These are phyloP conservation scores for Rhizopus delemar DNA, from an alignment of 371 early-diverging fungal species.

Conservation along the genomic window DNA sequence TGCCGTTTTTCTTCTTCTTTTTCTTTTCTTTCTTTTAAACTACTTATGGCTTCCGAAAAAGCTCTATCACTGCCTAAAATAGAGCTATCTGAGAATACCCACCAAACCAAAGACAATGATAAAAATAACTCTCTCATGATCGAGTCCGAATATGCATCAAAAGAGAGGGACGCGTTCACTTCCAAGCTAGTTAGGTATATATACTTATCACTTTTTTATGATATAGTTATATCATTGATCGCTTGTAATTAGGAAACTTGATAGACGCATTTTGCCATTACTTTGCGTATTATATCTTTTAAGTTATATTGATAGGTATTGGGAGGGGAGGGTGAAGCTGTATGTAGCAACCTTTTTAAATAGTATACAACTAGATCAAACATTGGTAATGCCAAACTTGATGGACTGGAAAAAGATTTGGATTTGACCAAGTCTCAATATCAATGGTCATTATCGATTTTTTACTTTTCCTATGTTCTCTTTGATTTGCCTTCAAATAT, in stretches of 20 bases:
- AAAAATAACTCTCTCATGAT: neutral
- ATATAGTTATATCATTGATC: neutral
- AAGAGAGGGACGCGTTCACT: neutral
- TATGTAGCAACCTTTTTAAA: neutral
- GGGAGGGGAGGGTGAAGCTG: too few relatives aligned
- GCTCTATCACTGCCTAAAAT: too few relatives aligned
- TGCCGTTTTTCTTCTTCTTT: neutral
- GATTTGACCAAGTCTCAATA: constrained; percentile 26
- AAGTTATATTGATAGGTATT: constrained; percentile 41
- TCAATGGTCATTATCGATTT: constrained; percentile 30
- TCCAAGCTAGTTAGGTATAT: neutral
- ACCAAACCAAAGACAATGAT: too few relatives aligned
- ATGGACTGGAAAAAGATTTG: constrained; percentile 34
- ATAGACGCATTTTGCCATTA: constrained; percentile 32
- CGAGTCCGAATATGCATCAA: neutral
- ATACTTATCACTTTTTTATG: neutral
- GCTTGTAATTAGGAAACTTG: constrained; percentile 32
- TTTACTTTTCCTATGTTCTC: constrained; percentile 29
- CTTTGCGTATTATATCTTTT: constrained; percentile 40
- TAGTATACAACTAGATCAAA: constrained; percentile 29
- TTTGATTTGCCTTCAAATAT: constrained; percentile 37
- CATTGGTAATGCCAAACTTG: constrained; percentile 50
- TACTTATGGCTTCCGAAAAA: neutral
- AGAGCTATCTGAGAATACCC: too few relatives aligned
- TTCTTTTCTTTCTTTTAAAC: neutral